Evolutionary conservation across 2,329 filamentous ascomycete genomes (phyloP).

Genomic region (Apiospora kogelbergensis): DNA sequence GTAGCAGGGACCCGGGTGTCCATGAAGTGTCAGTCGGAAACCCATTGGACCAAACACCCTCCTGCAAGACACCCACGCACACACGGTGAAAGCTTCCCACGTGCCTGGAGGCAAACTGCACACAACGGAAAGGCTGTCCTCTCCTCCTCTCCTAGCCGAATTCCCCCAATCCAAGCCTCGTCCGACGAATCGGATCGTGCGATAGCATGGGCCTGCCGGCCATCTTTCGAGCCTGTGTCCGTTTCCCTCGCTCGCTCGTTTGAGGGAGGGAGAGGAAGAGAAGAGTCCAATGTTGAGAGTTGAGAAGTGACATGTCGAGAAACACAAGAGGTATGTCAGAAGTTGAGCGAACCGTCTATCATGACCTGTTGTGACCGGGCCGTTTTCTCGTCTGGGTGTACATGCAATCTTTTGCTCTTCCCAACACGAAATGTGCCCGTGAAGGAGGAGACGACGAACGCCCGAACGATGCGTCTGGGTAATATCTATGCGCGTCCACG

Average conservation of each 20-base stretch:
- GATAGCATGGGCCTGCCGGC: neutral
- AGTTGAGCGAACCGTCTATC: constrained; percentile 4
- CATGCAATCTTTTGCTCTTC: neutral
- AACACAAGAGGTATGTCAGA: constrained; percentile 12
- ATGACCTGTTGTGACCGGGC: neutral
- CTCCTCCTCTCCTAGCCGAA: neutral
- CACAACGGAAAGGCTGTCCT: neutral
- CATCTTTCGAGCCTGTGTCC: neutral
- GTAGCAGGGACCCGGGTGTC: neutral
- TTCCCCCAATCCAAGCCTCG: neutral
- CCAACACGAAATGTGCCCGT: neutral
- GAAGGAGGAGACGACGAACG: neutral
- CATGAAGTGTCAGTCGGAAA: neutral
- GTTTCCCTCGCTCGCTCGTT: neutral
- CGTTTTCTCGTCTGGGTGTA: neutral
- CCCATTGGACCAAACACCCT: neutral
- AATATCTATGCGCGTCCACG: neutral
- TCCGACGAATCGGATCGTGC: neutral
- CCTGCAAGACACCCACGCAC: neutral
- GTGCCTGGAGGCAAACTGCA: neutral
- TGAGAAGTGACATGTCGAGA: constrained; percentile 14
- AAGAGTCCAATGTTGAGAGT: neutral
- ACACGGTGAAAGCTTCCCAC: neutral
- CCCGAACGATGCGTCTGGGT: neutral
- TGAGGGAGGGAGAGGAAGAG: neutral